Conservation (phyloP, 116 monocot species). For the Papilionanthe hybrid region DNA sequence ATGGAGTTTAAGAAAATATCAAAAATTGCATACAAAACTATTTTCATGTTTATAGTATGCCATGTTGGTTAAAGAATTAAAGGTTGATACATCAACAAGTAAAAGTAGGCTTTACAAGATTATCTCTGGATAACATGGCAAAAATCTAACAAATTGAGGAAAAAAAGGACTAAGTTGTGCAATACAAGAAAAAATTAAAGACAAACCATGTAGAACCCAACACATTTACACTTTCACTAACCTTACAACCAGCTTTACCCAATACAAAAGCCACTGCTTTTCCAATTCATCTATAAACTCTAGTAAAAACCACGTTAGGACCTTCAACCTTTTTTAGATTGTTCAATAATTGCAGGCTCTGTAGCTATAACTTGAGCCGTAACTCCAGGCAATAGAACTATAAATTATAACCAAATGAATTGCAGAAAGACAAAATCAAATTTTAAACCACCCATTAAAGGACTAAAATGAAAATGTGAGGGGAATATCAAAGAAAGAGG, state of each 20-base stretch:
- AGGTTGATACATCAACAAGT: background rate
- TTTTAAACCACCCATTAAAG: background rate
- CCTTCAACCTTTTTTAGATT: slow-evolving; percentile 40
- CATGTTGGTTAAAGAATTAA: background rate
- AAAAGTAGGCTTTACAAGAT: background rate
- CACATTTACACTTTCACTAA: slow-evolving; percentile 12
- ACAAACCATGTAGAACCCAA: too few relatives aligned
- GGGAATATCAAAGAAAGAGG: background rate
- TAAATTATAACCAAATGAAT: slow-evolving; percentile 3
- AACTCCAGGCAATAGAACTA: slow-evolving; percentile 24
- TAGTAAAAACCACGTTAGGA: slow-evolving; percentile 79
- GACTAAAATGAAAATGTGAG: background rate
- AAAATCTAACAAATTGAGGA: background rate
- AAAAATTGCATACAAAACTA: background rate
- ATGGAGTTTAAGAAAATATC: background rate
- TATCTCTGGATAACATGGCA: background rate
- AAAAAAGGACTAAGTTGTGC: background rate
- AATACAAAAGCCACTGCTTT: slow-evolving; percentile 71
- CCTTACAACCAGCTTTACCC: slow-evolving; percentile 96
- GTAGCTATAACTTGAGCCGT: slow-evolving; percentile 50
- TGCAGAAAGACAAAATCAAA: too few relatives aligned
- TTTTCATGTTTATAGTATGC: background rate
- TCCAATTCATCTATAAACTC: slow-evolving; percentile 91
- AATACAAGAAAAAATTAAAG: background rate
- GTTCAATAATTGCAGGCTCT: slow-evolving; percentile 41